Percentiles rank a stretch among this genome's conserved stretches.
Evolutionary conservation across 768 basidiomycete species (phyloP).

Genomic region (Pulveroboletus ravenelii): DNA sequence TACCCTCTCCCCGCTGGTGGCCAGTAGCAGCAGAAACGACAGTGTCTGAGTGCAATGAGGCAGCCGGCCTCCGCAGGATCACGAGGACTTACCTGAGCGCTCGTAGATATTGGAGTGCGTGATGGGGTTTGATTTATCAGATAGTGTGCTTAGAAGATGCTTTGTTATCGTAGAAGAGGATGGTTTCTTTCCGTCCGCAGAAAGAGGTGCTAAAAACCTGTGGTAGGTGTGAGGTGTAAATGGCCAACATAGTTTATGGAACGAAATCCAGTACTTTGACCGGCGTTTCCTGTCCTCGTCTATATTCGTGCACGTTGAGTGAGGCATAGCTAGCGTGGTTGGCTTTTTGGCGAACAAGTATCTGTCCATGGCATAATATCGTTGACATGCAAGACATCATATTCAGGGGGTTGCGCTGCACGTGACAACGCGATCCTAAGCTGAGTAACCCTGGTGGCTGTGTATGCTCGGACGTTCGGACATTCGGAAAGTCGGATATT

Average conservation of each 20-base stretch:
- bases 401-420: slow-evolving; percentile 9
- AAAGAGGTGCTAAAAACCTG: slow-evolving; percentile 29
- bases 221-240: not conserved
- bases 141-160: slow-evolving; percentile 56
- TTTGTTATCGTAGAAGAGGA: slow-evolving; percentile 49
- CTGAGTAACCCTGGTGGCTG: too few species aligned
- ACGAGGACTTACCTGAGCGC: slow-evolving; percentile 47
- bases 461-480: too few species aligned
- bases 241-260: not conserved
- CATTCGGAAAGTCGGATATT: not conserved
- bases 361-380: slow-evolving; percentile 20
- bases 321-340: slow-evolving; percentile 4
- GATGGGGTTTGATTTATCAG: slow-evolving; percentile 68
- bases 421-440: slow-evolving; percentile 9
- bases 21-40: slow-evolving; percentile 63
- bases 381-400: not conserved
- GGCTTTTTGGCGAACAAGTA: slow-evolving; percentile 25
- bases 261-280: slow-evolving; percentile 9
- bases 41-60: slow-evolving; percentile 39
- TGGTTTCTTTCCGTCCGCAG: slow-evolving; percentile 30
- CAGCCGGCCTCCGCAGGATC: not conserved
- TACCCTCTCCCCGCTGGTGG: slow-evolving; percentile 58
- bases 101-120: slow-evolving; percentile 64
- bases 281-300: slow-evolving; percentile 17
- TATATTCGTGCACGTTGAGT: slow-evolving; percentile 9